Evolutionary conservation across 2,329 filamentous ascomycete species (phyloP), one percentile per base, ranked within the genome.

Genomic region (Diaporthe destruens): DNA sequence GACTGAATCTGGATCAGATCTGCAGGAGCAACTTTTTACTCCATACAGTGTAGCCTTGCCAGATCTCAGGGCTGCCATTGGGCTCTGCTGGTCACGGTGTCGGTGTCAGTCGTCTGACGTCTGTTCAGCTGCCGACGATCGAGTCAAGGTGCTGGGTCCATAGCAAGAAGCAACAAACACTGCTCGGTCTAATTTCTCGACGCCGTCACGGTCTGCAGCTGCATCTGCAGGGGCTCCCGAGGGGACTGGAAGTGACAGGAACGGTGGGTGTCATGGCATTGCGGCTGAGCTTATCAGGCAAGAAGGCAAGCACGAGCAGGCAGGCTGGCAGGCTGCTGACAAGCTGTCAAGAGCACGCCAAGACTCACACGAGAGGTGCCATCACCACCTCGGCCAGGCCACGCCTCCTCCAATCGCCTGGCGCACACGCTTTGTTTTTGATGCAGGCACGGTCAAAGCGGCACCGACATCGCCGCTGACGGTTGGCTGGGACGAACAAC

Each of bases 371-470:
- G 59, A 65, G 36, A 29, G 29, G 20, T 20, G 11, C 44, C 25
- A 32, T 16, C 36, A 18, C n/a, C 12, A 29, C 12, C 56, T 29
- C 23, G 18, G 6, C 25, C n/a, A n/a, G n/a, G n/a, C 18, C 18
- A 20, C 23, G 18, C 36, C 61, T 32, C 61, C 61, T 66, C 61
- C 61, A 66, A 66, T 66, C 47, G 47, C 61, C 61, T 66, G 44
- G 6, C 47, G 18, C 47, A 23, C 47, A 14, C 61, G 61, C 61
- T 39, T 53, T 66, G 61, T 66, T 66, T 66, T 32, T 39, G 61
- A 66, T 53, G 47, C 61, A 53, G 47, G 61, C 61, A 66, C 61
- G 47, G 61, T 66, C 61, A 53, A 66, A 66, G 61, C 61, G 61
- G 23, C 47, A 53, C 9, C 47, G 16, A 53, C 42, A 25, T n/a